Base-by-base conservation (phyloP, 2,329 filamentous ascomycete genomes). In the Aurifilum marmelostoma region DNA sequence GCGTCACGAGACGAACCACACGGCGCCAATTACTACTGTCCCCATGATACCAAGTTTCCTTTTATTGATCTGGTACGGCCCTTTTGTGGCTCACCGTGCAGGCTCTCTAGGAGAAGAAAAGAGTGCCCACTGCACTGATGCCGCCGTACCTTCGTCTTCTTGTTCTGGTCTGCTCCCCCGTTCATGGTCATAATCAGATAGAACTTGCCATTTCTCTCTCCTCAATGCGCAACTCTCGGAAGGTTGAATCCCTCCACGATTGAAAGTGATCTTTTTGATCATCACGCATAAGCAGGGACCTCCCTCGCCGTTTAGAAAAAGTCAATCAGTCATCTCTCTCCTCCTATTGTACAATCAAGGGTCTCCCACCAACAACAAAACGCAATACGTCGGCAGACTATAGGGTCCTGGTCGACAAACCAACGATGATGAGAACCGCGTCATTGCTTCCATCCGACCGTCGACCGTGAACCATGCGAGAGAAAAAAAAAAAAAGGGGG, bases 161-260 rank as follows among this genome's bases (percentile, higher is more conserved):
- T 47, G 37, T 37, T 63, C 62, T 62, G 39, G 47, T 58, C n/a
- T 59, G 47, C 16, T 6, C 14, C 7, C 43, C 47, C 29, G 32
- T 65, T 56, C 68, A n/a, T 58, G 52, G 59, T 65, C 56, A 27
- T 58, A 52, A 60, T 62, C 56, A 61, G 52, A 9, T 47, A 21
- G n/a, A 47, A n/a, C 37, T 16, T 27, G 63, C 65, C 61, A 32
- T 59, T 59, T 62, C 61, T 59, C 54, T 37, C 61, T 47, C n/a
- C n/a, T 47, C 34, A 63, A 41, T 50, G 54, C 52, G 56, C 43
- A 24, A n/a, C 27, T 50, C 29, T 58, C 56, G 68, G 68, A 6
- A 62, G 68, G 63, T 70, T 56, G 59, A 63, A 62, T 60, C 61
- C 58, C 65, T 67, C 34, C 34, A 4, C 34, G 65, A 65, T 65